These are phyloP conservation scores for Calonectria henricotiae DNA, from an alignment of 2,329 filamentous ascomycete genomes.

Conservation along the genomic window DNA sequence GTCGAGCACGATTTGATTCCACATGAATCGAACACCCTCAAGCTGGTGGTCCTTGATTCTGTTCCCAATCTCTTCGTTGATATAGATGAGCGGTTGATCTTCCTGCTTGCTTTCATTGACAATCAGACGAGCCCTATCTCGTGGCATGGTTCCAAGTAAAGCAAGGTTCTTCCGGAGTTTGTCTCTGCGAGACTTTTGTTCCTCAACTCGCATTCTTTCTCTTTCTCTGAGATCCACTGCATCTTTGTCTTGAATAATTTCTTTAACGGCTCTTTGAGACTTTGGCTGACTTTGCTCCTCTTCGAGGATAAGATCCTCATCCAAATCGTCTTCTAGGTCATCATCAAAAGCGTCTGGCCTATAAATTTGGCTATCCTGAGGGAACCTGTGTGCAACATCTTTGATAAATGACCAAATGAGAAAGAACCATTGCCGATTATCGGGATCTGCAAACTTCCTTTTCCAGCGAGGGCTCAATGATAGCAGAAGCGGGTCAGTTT, in stretches of 20 bases:
- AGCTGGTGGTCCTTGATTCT: conserved; percentile 87
- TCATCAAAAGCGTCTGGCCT: conserved; percentile 44
- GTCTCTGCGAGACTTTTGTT: conserved; percentile 69
- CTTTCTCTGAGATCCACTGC: conserved; percentile 70
- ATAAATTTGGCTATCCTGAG: conserved; percentile 57
- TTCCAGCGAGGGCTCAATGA: conserved; percentile 40
- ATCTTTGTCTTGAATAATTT: conserved; percentile 58
- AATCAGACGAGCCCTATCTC: conserved; percentile 69
- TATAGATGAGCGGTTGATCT: conserved; percentile 73
- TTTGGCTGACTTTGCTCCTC: conserved; percentile 35
- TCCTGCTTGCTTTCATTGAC: conserved; percentile 79
- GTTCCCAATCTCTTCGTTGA: conserved; percentile 76
- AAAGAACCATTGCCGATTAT: conserved; percentile 40
- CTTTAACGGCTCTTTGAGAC: conserved; percentile 50
- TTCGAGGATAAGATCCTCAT: conserved; percentile 42
- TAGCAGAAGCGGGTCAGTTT: conserved; percentile 44
- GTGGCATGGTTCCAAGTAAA: conserved; percentile 61
- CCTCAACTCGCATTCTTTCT: conserved; percentile 68
- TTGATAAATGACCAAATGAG: conserved; percentile 53
- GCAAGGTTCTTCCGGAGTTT: conserved; percentile 66
- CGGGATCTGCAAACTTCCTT: conserved; percentile 36
- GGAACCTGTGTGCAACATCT: conserved; percentile 51
- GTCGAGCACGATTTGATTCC: conserved; percentile 83
- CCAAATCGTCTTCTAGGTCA: conserved; percentile 36
- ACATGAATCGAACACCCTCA: conserved; percentile 88